Evolutionary conservation across 148 eudicot genomes (phyloP).

Genomic region (Suaeda aralocaspica): DNA sequence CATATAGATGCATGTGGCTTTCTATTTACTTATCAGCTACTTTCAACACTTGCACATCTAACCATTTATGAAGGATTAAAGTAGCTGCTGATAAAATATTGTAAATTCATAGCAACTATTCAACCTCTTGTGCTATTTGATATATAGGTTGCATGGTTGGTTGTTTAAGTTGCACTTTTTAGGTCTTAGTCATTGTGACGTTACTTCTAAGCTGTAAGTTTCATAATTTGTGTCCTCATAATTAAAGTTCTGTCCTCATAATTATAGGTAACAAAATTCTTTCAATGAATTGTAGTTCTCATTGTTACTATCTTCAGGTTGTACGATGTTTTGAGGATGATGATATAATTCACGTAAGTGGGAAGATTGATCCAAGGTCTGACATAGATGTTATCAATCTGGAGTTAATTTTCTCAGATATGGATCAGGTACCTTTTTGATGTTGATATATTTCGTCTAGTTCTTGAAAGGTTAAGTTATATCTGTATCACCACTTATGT

Average conservation of each 20-base stretch:
- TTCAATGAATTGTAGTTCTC: neutral
- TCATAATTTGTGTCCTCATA: neutral
- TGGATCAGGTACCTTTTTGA: constrained; percentile 75
- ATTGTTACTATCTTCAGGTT: constrained; percentile 47
- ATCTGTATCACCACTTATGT: neutral
- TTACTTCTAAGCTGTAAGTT: neutral
- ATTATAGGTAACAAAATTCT: neutral
- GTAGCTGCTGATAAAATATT: neutral
- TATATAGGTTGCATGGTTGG: neutral
- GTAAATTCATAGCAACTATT: neutral
- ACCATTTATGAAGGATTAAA: neutral
- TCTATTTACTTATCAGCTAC: neutral
- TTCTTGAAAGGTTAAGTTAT: neutral
- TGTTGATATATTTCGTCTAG: constrained; percentile 4
- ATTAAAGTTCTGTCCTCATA: neutral
- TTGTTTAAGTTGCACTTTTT: neutral
- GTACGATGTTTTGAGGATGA: constrained; percentile 99
- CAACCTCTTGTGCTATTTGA: no score
- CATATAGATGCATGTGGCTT: neutral
- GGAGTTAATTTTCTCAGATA: constrained; percentile 81
- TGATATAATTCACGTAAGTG: constrained; percentile 91
- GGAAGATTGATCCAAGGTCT: constrained; percentile 86
- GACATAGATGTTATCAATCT: constrained; percentile 95
- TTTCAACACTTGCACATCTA: neutral
- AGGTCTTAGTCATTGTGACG: neutral